Percentiles rank a stretch among this genome's conserved stretches.
Evolutionary conservation across 257 asterid genomes (phyloP).

Genomic region (Scutellaria baicalensis): DNA sequence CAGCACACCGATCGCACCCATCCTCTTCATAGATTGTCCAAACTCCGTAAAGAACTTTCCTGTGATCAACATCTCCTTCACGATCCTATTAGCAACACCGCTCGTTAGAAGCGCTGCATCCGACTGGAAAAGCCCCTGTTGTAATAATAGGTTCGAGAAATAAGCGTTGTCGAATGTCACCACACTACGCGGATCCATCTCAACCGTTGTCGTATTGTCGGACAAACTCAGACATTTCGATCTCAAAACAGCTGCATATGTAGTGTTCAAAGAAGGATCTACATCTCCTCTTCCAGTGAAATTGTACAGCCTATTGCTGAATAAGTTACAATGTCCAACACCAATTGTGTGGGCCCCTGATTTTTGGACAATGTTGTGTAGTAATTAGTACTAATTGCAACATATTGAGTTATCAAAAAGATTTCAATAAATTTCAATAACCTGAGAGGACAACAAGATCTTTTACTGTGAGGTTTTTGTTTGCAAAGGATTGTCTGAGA

Average conservation of each 20-base stretch:
- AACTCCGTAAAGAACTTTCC: neutral
- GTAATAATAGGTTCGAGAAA: neutral
- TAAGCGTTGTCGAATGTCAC: slow-evolving; percentile 21
- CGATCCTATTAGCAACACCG: neutral
- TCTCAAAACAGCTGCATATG: slow-evolving; percentile 16
- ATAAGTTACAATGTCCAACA: slow-evolving; percentile 26
- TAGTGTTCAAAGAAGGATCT: slow-evolving; percentile 20
- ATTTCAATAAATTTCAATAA: neutral
- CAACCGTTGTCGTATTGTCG: slow-evolving; percentile 23
- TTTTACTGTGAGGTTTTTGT: slow-evolving; percentile 23
- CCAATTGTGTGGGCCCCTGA: slow-evolving; percentile 54
- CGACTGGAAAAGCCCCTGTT: slow-evolving; percentile 5
- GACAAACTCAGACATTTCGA: slow-evolving; percentile 17
- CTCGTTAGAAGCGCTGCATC: neutral
- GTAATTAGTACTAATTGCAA: neutral
- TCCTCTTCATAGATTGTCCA: slow-evolving; percentile 8
- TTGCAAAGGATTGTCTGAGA: slow-evolving; percentile 27
- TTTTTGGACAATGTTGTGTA: neutral
- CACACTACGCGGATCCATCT: slow-evolving; percentile 29
- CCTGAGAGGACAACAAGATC: slow-evolving; percentile 60
- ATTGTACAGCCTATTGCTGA: slow-evolving; percentile 39
- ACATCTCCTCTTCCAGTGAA: slow-evolving; percentile 37
- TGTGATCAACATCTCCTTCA: neutral
- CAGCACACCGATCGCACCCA: slow-evolving; percentile 1
- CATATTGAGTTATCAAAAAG: too few species aligned